Base-by-base conservation (phyloP, 2,329 filamentous ascomycete species). In the Penicillium sp. region DNA sequence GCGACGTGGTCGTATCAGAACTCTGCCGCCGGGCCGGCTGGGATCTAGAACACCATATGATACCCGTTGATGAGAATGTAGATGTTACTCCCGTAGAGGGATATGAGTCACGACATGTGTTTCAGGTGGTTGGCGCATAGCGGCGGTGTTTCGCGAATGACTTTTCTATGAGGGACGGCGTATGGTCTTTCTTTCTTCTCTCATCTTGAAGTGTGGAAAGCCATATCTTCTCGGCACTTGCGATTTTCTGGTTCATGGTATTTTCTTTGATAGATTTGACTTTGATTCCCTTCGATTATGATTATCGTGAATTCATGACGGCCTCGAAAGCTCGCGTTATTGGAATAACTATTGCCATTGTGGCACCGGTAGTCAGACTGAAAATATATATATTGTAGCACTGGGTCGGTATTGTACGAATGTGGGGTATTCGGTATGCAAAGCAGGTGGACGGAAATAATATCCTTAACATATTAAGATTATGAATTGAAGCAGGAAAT, bases 1-100 rank as follows among this genome's bases (percentile, higher is more conserved):
- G 93, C 73, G 94, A 99, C 68, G 83, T 91, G 33, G 86, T 97
- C 7, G 89, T 97, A 12, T 83, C 88, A 0, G 93, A 97, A 75
- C 81, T 99, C 46, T 93, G 90, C 68, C 83, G 86, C 37, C 84
- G 90, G 10, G 86, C 90, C 1, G 88, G 87, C 3, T 97, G 94
- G 94, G 78, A 84, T 6, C 73, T 96, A 46, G 69, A 83, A 37
- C 91, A 97, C 66, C 86, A 90, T 59, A 96, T 96, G 90, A 82
- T 94, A 52, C 85, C 87, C n/a, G 71, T 80, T 7, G 77, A 81
- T 27, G 85, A 90, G 70, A 73, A 78, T 51, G 78, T 91, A 15
- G 75, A 84, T 20, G 79, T 90, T 13, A 66, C 68, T 52, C 59
- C 76, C 6, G 74, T 78, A 36, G 77, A 82, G 42, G 82, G 73